Base-by-base conservation (phyloP, 139 green algal species). In the Closterium sp. region DNA sequence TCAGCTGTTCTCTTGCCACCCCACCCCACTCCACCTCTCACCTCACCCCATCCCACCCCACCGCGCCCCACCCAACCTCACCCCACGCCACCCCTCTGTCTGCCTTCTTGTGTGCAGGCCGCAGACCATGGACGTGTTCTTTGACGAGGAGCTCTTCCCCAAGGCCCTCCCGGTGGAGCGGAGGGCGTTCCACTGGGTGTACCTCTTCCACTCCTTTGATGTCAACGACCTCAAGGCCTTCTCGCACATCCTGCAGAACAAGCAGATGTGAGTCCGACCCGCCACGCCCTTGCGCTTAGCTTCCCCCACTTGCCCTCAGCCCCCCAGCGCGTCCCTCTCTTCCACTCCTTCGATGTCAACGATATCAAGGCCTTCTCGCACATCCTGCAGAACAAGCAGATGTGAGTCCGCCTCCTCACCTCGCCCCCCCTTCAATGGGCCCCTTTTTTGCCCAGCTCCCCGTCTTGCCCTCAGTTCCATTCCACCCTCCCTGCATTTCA, bases 101-200 rank as follows among this genome's bases (percentile, higher is more conserved):
- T 89, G 87, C 87, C 87, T 7, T 45, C 86, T 29, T 29, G 24
- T 45, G 38, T 34, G 91, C 90, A 91, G 92, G 89, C 89, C 29
- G 11, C 70, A 94, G 31, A 31, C 31, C 27, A 94, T 92, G 85
- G 89, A 94, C 86, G 32, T 92, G 89, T 85, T 89, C 31, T 2
- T 96, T 94, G 87, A 89, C 21, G 89, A 95, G 19, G 96, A 97
- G 34, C 91, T 98, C 73, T 95, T 98, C 28, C 94, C 96, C 0
- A 2, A 90, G 9, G 93, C 94, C 85, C 86, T 97, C 88, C 30
- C 90, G 1, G 32, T 90, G 4, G 92, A 86, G 31, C 85, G 89
- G 21, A 85, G 91, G 30, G 88, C 91, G 7, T 27, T 79, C 11
- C 91, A 91, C 9, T 96, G 90, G 92, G 85, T 87, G 2, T 42